Conservation (phyloP, 495 filamentous ascomycete species). For the Penicillium tannophilum region DNA sequence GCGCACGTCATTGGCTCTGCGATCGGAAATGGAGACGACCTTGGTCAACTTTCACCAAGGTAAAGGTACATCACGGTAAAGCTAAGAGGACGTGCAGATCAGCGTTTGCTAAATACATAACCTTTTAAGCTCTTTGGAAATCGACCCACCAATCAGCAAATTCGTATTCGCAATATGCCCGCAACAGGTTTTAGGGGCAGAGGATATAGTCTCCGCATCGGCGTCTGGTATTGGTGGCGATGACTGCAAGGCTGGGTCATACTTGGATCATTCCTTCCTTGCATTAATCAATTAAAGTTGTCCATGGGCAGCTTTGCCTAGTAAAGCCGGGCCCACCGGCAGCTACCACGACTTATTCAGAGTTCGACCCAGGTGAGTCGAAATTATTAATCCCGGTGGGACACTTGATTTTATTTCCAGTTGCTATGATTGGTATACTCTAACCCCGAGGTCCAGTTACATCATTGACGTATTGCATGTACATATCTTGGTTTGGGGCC, state of each 20-base stretch:
- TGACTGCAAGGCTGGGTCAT: constrained; percentile 15
- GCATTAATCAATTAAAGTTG: no score
- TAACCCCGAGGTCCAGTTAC: constrained; percentile 10
- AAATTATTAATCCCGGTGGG: neutral
- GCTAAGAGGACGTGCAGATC: neutral
- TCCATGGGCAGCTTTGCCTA: no score
- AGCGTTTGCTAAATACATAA: neutral
- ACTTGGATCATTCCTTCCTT: neutral
- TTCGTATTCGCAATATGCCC: constrained; percentile 12
- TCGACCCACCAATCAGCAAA: neutral
- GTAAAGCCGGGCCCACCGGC: neutral
- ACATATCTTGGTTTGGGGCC: neutral
- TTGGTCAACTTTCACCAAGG: neutral
- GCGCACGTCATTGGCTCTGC: neutral
- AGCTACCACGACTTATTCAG: neutral
- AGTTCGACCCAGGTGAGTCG: neutral
- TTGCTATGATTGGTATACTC: constrained; percentile 3
- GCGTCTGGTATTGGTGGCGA: neutral
- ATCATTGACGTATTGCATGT: constrained; percentile 14
- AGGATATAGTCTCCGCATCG: neutral
- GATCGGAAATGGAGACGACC: neutral
- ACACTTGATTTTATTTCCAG: constrained; percentile 8
- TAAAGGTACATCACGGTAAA: neutral
- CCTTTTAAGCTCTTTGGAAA: neutral
- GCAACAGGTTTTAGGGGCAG: constrained; percentile 9